Evolutionary conservation across 306 rosid species (phyloP).

Genomic region (Mimosa bimucronata): DNA sequence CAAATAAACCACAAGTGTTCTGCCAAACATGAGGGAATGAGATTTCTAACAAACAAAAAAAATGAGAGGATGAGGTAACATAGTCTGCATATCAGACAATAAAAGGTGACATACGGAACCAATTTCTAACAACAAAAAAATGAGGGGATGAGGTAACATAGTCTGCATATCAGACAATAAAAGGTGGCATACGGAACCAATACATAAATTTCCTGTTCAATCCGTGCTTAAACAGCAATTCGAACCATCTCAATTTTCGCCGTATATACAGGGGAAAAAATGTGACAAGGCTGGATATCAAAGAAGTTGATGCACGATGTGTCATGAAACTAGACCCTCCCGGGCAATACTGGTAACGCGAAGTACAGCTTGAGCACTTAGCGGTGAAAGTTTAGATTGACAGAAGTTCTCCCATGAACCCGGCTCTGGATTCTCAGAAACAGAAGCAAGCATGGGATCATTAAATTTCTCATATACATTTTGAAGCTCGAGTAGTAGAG

Average conservation of each 20-base stretch:
- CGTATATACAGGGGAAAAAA: constrained; percentile 64
- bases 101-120: constrained; percentile 34
- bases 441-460: constrained; percentile 43
- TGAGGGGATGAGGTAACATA: constrained; percentile 11
- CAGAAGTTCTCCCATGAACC: constrained; percentile 93
- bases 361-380: constrained; percentile 97
- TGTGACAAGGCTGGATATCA: constrained; percentile 51
- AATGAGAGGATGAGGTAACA: constrained; percentile 4
- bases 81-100: constrained; percentile 5
- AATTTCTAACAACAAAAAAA: constrained; percentile 13
- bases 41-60: neutral
- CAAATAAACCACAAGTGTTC: constrained; percentile 1
- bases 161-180: neutral
- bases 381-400: constrained; percentile 80
- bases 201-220: constrained; percentile 51
- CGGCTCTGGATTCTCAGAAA: constrained; percentile 48
- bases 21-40: neutral
- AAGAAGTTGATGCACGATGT: constrained; percentile 40
- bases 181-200: constrained; percentile 36
- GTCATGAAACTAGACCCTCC: constrained; percentile 85
- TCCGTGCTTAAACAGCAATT: constrained; percentile 54
- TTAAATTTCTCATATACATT: constrained; percentile 68
- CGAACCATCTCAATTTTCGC: constrained; percentile 56
- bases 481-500: constrained; percentile 82
- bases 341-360: constrained; percentile 77